Base-by-base conservation (phyloP, 306 rosid species). In the Dalbergia cochinchinensis region DNA sequence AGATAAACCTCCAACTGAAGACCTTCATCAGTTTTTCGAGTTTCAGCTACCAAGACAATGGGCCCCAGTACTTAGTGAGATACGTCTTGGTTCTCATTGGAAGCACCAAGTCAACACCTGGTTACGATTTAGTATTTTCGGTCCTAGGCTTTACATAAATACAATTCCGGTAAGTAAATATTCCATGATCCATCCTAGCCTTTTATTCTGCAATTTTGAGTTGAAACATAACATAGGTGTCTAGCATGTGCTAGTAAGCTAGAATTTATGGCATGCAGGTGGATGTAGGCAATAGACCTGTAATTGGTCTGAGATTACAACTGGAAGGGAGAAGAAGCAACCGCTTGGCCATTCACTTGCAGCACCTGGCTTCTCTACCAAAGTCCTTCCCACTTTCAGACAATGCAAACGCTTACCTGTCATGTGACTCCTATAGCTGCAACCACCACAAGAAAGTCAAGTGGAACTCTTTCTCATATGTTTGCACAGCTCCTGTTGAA, bases 281-380 rank as follows among this genome's bases (percentile, higher is more conserved):
- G 77, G 97, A 91, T 79, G 98, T 91, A 42, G 98, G 98, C n/a
- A 90, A 87, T 76, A 87, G 92, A 77, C 98, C 98, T n/a, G 97
- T 94, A 69, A 82, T 88, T 62, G 97, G 98, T 33, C 83, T 94
- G 35, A 86, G 98, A 63, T 85, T 94, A 82, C 90, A 91, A 80
- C 67, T 94, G 78, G 98, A 88, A 86, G 98, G 98, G 26, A 91
- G 87, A 84, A 94, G 85, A 84, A 90, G 95, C 89, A 94, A 90
- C 76, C 86, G 97, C 16, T 76, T 91, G 67, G 94, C 97, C 39
- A 91, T 94, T 78, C 98, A 91, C 78, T 83, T 91, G 71, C 97
- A 91, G 80, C 97, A 94, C 77, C 88, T 94, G 41, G 80, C 91
- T 51, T 91, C 97, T 80, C 90, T 90, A 35, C 98, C 97, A 1